Evolutionary conservation across 805 yeast species (phyloP).

Genomic region (Candida argentea): DNA sequence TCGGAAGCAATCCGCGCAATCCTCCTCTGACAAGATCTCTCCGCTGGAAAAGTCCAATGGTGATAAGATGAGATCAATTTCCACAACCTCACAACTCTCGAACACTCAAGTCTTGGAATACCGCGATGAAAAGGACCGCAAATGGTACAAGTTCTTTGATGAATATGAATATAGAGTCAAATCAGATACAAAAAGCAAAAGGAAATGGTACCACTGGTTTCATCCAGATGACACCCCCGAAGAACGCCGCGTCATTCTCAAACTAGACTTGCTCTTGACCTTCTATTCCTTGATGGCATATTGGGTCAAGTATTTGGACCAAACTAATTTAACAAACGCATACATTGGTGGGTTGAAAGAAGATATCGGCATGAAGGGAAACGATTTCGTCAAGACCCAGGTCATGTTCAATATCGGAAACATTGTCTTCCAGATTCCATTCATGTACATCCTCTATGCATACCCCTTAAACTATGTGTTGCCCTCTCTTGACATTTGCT

Average conservation of each 20-base stretch:
- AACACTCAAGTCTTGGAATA: constrained; percentile 19
- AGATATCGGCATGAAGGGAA: constrained; percentile 46
- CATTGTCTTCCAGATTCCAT: constrained; percentile 53
- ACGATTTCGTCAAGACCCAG: constrained; percentile 52
- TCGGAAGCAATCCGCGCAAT: neutral
- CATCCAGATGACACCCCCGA: constrained; percentile 36
- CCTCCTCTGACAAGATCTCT: neutral
- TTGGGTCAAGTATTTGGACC: constrained; percentile 62
- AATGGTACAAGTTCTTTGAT: constrained; percentile 43
- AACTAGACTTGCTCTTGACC: constrained; percentile 23
- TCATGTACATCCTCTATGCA: constrained; percentile 46
- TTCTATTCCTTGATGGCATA: constrained; percentile 32
- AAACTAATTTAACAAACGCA: constrained; percentile 51
- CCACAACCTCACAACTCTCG: constrained; percentile 1
- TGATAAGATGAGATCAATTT: constrained; percentile 1
- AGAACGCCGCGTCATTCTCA: constrained; percentile 19
- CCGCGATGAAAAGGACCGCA: constrained; percentile 43
- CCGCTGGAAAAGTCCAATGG: constrained; percentile 1
- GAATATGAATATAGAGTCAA: constrained; percentile 49
- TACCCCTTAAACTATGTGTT: constrained; percentile 43
- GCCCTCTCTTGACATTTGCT: constrained; percentile 49
- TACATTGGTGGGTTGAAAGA: constrained; percentile 56
- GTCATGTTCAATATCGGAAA: constrained; percentile 51
- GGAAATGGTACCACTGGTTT: constrained; percentile 49
- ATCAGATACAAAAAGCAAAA: constrained; percentile 19